Evolutionary conservation across 768 basidiomycete genomes (phyloP), one percentile per base, ranked within the genome.

Genomic region (Suillus hirtellus): DNA sequence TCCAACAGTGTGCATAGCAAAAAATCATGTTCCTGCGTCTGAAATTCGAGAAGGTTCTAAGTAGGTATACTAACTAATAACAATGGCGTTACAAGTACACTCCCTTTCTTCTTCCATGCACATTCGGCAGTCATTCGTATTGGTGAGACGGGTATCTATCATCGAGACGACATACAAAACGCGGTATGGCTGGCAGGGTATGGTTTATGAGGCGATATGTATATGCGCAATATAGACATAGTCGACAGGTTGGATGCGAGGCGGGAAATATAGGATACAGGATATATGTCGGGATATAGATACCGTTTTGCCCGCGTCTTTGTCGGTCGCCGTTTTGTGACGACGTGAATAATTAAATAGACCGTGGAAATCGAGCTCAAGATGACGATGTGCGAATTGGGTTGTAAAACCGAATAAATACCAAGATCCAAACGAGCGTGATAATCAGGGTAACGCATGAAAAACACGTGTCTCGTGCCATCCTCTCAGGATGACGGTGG

Each of bases 61-160:
- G 56, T 42, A 73, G 74, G 74, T 75, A 73, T 73, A 73, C 73
- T 75, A 62, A 63, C 63, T 47, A 69, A 71, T 31, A 31, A 31
- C 62, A 67, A 71, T 69, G 62, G 60, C 19, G 63, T 72, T 70
- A 75, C 70, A 53, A 59, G 34, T 56, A 58, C 67, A 72, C 61
- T 73, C 74, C 40, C 72, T 63, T 61, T 73, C 75, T 64, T 74
- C 60, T 71, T 73, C 75, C 72, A 75, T 67, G 75, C 74, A 73
- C 43, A 53, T 68, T 72, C 69, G 64, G 67, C 65, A 52, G n/a
- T 72, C 50, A 60, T 65, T 68, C 70, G 67, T 68, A 66, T 73
- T 60, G 21, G 64, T 43, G 50, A 60, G 37, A 58, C 12, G 74
- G 72, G 72, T 73, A 73, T 73, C 69, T 72, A 75, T 67, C 74